phyloP scores from a whole-genome alignment of 192 early-diverging fungal species.

The Jimgerdemannia flammicorona region DNA sequence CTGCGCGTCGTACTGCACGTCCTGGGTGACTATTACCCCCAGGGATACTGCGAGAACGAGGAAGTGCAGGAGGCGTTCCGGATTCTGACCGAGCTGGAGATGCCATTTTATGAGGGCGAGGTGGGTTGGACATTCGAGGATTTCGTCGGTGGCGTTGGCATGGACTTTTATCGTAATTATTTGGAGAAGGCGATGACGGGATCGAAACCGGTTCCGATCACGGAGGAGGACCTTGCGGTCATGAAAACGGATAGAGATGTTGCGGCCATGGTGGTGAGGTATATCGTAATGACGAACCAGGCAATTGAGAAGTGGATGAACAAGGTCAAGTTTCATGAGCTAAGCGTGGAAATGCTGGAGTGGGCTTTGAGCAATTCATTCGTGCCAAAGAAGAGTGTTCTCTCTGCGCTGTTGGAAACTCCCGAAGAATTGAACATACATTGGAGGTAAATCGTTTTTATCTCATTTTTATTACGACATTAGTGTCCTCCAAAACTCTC shows the following conservation, averaged over 20 bases:
- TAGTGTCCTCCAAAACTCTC: not conserved
- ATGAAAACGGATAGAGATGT: not conserved
- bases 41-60: not conserved
- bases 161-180: not conserved
- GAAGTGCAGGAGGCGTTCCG: not conserved
- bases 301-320: not conserved
- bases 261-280: not conserved
- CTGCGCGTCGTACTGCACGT: not conserved
- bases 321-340: not conserved
- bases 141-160: not conserved
- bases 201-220: not conserved
- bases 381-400: not conserved
- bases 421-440: not conserved
- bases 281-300: not conserved
- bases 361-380: not conserved
- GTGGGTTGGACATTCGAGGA: not conserved
- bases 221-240: not conserved
- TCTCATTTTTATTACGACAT: not conserved
- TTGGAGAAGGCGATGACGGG: not conserved
- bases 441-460: not conserved
- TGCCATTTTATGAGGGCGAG: not conserved
- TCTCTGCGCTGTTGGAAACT: not conserved
- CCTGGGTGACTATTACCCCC: not conserved
- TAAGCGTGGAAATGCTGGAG: not conserved
- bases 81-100: not conserved